Percentiles rank a stretch among this genome's conserved stretches.
Conservation (phyloP, 2,329 filamentous ascomycete species). For the Alternaria viburni region DNA sequence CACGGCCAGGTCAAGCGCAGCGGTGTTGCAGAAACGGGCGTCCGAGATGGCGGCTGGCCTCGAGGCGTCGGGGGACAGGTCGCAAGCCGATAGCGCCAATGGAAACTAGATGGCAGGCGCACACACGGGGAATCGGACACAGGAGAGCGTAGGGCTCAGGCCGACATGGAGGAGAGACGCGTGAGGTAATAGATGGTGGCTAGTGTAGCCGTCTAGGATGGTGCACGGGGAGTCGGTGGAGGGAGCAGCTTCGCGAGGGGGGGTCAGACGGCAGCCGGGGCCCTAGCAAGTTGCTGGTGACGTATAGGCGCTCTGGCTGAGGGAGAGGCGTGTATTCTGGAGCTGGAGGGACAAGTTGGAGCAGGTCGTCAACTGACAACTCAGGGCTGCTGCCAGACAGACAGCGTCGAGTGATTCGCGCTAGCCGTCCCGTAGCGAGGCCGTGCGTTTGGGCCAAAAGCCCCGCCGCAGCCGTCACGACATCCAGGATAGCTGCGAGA, state of each 20-base stretch:
- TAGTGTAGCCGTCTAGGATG: slow-evolving; percentile 34
- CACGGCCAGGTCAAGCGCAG: slow-evolving; percentile 38
- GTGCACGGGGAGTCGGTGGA: slow-evolving; percentile 33
- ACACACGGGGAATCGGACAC: slow-evolving; percentile 18
- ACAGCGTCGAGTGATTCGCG: slow-evolving; percentile 27
- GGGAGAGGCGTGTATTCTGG: slow-evolving; percentile 12
- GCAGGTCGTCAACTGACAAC: slow-evolving; percentile 28
- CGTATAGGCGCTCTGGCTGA: slow-evolving; percentile 17
- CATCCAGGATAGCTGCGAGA: background rate
- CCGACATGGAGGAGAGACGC: slow-evolving; percentile 39
- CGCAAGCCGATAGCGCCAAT: slow-evolving; percentile 39
- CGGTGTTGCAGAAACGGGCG: slow-evolving; percentile 36
- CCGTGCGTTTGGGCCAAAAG: slow-evolving; percentile 20
- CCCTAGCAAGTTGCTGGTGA: slow-evolving; percentile 26
- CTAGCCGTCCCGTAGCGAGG: slow-evolving; percentile 26
- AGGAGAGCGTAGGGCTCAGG: slow-evolving; percentile 30
- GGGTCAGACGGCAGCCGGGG: slow-evolving; percentile 29
- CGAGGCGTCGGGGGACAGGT: slow-evolving; percentile 28
- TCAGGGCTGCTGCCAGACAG: slow-evolving; percentile 27
- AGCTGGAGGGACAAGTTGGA: slow-evolving; percentile 25
- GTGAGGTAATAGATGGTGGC: slow-evolving; percentile 33
- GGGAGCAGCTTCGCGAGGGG: slow-evolving; percentile 28
- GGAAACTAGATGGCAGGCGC: slow-evolving; percentile 27
- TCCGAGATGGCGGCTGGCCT: slow-evolving; percentile 29
- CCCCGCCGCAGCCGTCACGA: slow-evolving; percentile 14